A percentile compares a stretch with the other conserved stretches of the same genome.
phyloP scores from a whole-genome alignment of 805 yeast species.

The Zygosaccharomyces rouxii region DNA sequence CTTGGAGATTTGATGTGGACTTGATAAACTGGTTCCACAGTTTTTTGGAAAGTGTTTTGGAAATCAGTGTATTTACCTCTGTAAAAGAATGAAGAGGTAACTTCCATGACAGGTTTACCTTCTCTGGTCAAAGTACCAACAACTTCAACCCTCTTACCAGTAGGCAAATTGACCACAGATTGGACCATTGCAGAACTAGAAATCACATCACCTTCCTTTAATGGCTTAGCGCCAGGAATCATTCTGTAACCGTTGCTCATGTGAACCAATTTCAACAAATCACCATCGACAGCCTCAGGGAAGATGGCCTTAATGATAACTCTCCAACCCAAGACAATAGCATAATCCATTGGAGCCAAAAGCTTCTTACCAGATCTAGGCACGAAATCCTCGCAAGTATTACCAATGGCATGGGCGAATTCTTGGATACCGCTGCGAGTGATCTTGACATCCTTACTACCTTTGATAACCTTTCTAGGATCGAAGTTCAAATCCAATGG shows the following conservation, averaged over 20 bases:
- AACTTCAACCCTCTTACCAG: conserved; percentile 95
- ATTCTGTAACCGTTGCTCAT: conserved; percentile 90
- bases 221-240: conserved; percentile 86
- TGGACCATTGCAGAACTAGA: conserved; percentile 77
- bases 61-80: conserved; percentile 87
- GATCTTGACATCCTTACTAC: conserved; percentile 61
- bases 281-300: conserved; percentile 96
- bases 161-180: conserved; percentile 84
- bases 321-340: conserved; percentile 97
- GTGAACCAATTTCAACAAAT: conserved; percentile 87
- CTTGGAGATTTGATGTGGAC: conserved; percentile 66
- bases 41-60: conserved; percentile 87
- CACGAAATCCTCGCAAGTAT: conserved; percentile 94
- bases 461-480: conserved; percentile 65
- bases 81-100: conserved; percentile 91
- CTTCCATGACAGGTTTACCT: conserved; percentile 82
- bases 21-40: conserved; percentile 82
- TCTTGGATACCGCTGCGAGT: conserved; percentile 77
- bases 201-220: conserved; percentile 83
- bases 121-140: conserved; percentile 81
- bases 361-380: conserved; percentile 78
- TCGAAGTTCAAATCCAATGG: conserved; percentile 62
- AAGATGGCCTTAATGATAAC: conserved; percentile 97
- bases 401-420: conserved; percentile 95
- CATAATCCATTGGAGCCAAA: conserved; percentile 98